A percentile compares a stretch with the other conserved stretches of the same genome.
phyloP scores from a whole-genome alignment of 2,329 filamentous ascomycete genomes.

The Diaporthe destruens region DNA sequence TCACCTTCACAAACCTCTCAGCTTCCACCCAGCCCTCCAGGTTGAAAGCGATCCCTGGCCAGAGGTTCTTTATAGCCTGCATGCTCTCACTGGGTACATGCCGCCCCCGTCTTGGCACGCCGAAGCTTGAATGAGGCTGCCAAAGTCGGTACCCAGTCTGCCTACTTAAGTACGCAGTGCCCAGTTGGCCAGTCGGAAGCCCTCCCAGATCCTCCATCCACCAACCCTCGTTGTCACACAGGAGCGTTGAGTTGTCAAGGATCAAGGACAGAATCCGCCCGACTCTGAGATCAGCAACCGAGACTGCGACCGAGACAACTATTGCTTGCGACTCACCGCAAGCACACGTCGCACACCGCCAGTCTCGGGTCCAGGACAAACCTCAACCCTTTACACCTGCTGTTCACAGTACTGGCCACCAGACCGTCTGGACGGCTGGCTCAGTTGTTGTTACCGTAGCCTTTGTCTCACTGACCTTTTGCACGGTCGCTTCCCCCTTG shows the following conservation, averaged over 20 bases:
- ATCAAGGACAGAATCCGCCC: neutral
- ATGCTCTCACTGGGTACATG: neutral
- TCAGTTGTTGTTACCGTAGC: neutral
- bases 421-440: constrained; percentile 7
- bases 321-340: neutral
- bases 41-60: neutral
- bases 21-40: constrained; percentile 2
- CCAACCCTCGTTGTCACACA: neutral
- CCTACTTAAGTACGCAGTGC: too few species aligned
- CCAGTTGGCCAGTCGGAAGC: neutral
- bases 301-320: neutral
- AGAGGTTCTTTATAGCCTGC: constrained; percentile 1
- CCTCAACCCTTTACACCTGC: neutral
- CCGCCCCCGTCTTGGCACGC: neutral
- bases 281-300: neutral
- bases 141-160: neutral
- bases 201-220: neutral
- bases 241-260: neutral
- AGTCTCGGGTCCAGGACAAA: neutral
- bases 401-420: neutral
- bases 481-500: neutral
- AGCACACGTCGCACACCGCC: constrained; percentile 15
- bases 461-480: neutral
- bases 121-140: constrained; percentile 5
- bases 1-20: constrained; percentile 5